Evolutionary conservation across 768 basidiomycete genomes (phyloP), one percentile per base, ranked within the genome.

Genomic region (Rhizopogon vulgaris): DNA sequence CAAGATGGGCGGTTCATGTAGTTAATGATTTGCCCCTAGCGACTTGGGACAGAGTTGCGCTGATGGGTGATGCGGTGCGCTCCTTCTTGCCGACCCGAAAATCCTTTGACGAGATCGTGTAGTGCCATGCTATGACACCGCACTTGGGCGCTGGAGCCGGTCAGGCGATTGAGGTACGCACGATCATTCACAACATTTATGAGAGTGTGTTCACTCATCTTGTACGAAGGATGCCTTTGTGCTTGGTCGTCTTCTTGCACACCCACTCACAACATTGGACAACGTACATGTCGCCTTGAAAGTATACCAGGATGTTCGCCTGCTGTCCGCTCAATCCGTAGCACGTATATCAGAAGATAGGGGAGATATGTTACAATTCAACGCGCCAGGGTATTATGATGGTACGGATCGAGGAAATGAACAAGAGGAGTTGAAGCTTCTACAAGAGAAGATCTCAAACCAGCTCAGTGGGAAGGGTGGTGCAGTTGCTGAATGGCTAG

Each of bases 31-130:
- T 81, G 8, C 68, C 71, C 0, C 68, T 67, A 4, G 78, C 68
- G 42, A 69, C 71, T 2, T 63, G 58, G 15, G 69, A 70, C 9
- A 63, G 68, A 5, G 72, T 80, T 0, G 72, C 71, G 6, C 66
- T 84, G 8, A 61, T 76, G 3, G 80, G 79, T 6, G 81, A 83
- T 57, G 73, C 80, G 14, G 75, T 76, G 46, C 42, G 69, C 55
- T 6, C 15, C 25, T 50, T 14, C 14, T 27, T 48, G 6, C 3
- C 18, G 8, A 1, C 2, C 22, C 2, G 10, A 15, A 5, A 7
- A 17, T 25, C 25, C 25, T 36, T 39, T 38, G 51, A 22, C 15
- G 11, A 38, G 17, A 38, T 38, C 0, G 5, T 18, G 7, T 14
- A 63, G 62, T 52, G 55, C 37, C 64, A 64, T 18, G 64, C 64